Evolutionary conservation across 148 eudicot genomes (phyloP), one percentile per base, ranked within the genome.

Genomic region (Silene conica): DNA sequence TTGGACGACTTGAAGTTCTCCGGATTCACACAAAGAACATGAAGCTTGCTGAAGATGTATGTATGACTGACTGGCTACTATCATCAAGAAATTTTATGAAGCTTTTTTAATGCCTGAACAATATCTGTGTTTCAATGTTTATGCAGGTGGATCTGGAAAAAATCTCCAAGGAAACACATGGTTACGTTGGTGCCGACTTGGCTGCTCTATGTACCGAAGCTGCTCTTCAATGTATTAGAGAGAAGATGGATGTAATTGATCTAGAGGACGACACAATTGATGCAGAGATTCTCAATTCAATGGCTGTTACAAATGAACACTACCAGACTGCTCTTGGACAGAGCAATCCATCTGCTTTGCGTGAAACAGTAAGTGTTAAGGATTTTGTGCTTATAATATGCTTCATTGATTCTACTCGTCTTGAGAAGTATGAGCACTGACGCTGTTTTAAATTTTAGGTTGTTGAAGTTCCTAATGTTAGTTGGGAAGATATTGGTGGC

Each of bases 241-340:
- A 92, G 84, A 92, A 92, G 85, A 92, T 92, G 97, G 97, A 92
- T 77, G 94, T 92, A 26, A 92, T 92, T 74, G 97, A 92, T 77
- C 77, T 92, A 77, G 97, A 92, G 74, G 97, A 92, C 72, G 97
- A 92, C 41, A 65, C 86, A 22, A 92, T 92, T 70, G 97, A 92
- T 85, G 97, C 92, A 20, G 97, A 92, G 83, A 88, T 92, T 62
- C 86, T 92, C 9, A 92, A 92, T 72, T 89, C 97, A 62, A 92
- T 92, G 97, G 92, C 97, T 72, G 92, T 92, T 41, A 79, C 92
- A 18, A 89, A 92, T 73, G 97, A 92, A 78, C 97, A 92, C 76
- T 92, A 89, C 80, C 81, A 79, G 25, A 92, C 97, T 81, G 97
- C 97, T 75, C 94, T 92, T 61, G 97, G 94, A 57, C 86, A 84